A percentile compares a stretch with the other conserved stretches of the same genome.
Evolutionary conservation across 306 rosid species (phyloP).

Genomic region (Inga oerstediana): DNA sequence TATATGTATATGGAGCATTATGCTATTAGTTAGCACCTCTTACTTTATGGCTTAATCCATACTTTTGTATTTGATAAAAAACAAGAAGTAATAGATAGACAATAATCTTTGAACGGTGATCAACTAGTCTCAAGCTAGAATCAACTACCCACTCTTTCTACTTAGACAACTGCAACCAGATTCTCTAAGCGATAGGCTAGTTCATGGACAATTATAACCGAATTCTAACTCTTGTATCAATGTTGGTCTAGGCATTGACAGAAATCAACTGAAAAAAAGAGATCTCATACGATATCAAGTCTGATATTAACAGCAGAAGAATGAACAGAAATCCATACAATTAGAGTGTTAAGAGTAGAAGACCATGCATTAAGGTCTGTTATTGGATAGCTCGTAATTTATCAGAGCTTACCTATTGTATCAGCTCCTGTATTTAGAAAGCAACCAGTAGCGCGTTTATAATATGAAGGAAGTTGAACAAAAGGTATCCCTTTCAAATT

Average conservation of each 20-base stretch:
- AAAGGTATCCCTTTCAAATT: constrained; percentile 78
- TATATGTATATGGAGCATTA: neutral
- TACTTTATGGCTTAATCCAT: neutral
- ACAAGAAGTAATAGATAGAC: neutral
- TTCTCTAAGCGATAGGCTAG: neutral
- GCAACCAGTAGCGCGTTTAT: constrained; percentile 76
- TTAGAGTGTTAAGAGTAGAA: neutral
- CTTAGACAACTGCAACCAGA: neutral
- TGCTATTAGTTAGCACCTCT: no score
- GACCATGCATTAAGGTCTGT: constrained; percentile 26
- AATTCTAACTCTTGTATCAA: constrained; percentile 7
- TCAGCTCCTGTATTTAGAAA: constrained; percentile 72
- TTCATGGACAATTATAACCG: neutral
- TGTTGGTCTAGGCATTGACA: neutral
- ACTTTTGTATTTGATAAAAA: neutral
- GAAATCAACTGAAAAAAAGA: constrained; percentile 8
- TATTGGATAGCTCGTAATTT: constrained; percentile 5
- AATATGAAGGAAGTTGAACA: constrained; percentile 74
- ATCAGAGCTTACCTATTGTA: constrained; percentile 47
- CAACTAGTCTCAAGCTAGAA: neutral
- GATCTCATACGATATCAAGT: constrained; percentile 14
- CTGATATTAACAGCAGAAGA: constrained; percentile 17
- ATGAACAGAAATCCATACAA: constrained; percentile 14
- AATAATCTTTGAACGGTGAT: neutral
- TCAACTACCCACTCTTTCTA: neutral